Conservation (phyloP, 1,284 basidiomycete genomes). For the Chondrostereum purpureum region DNA sequence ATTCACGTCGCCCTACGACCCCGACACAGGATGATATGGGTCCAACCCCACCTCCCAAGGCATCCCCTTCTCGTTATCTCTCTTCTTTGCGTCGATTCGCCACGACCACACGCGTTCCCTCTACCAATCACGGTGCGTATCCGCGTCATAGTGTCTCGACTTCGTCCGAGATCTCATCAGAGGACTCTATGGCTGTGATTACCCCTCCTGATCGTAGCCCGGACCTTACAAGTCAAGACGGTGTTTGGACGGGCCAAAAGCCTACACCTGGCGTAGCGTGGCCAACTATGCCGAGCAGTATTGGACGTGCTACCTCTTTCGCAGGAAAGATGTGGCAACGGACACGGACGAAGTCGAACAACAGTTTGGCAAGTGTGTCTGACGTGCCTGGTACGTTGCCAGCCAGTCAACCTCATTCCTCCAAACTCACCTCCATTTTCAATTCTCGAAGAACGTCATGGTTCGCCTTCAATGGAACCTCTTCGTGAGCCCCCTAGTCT, state of each 20-base stretch:
- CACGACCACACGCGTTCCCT: conserved; percentile 25
- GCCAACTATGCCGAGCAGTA: conserved; percentile 31
- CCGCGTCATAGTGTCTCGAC: conserved; percentile 45
- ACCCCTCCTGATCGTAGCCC: conserved; percentile 23
- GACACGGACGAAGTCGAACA: conserved; percentile 41
- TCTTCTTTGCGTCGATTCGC: conserved; percentile 39
- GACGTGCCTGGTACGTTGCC: conserved; percentile 25
- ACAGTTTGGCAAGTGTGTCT: conserved; percentile 30
- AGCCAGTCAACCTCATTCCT: neutral
- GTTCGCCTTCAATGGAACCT: neutral
- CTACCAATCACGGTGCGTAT: conserved; percentile 28
- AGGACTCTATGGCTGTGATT: conserved; percentile 42
- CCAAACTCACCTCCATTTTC: no score
- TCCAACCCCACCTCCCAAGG: conserved; percentile 33
- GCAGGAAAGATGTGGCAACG: conserved; percentile 49
- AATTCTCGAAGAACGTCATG: conserved; percentile 8
- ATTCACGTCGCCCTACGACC: conserved; percentile 8
- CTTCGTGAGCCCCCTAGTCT: neutral
- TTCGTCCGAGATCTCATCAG: conserved; percentile 49
- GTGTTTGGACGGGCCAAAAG: neutral
- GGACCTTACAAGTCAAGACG: conserved; percentile 7
- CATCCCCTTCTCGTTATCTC: conserved; percentile 30
- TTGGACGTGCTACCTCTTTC: conserved; percentile 43
- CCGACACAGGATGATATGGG: conserved; percentile 17
- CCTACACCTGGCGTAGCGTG: conserved; percentile 18